Evolutionary conservation across 768 basidiomycete species (phyloP), one percentile per base, ranked within the genome.

Genomic region (Suillus subluteus): DNA sequence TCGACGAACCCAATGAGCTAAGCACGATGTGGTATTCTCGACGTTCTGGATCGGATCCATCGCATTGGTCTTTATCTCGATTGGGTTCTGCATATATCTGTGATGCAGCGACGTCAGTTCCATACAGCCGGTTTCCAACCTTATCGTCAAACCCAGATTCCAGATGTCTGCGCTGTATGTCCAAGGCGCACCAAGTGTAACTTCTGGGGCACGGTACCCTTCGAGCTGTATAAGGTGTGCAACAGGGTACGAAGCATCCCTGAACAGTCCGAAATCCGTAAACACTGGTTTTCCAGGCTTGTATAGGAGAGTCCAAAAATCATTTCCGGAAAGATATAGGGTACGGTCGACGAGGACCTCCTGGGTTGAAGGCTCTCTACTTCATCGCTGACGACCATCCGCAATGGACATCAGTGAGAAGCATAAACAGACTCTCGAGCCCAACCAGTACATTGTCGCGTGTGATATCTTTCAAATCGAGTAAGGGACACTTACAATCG

Each of bases 121-220:
- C 23, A 18, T 35, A 11, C 32, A 4, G 9, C 32, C 18, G 11
- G 11, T 35, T 56, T 2, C 55, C 9, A 37, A 56, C 21, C 65
- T 54, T 58, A 70, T 69, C 18, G 71, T 38, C 37, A 72, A 74
- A 48, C 73, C 73, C 16, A 73, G 52, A 38, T 66, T 66, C 72
- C 70, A 73, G n/a, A 75, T 74, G 44, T 75, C 73, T 30, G 69
- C 65, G 12, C 68, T 50, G 18, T 43, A 9, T 68, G 58, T 16
- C 71, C 72, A 67, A 13, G 65, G 63, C 30, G 62, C 67, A 6
- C 66, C 61, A 40, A 75, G 71, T 54, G 68, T 67, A 23, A 74
- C 66, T 64, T 74, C 73, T 4, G 74, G 73, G 9, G 73, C 73
- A 26, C 67, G 66, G 38, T 70, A 32, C 2, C 66, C 37, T 26